Conservation (phyloP, 257 asterid species). For the Hygrophila difformis region DNA sequence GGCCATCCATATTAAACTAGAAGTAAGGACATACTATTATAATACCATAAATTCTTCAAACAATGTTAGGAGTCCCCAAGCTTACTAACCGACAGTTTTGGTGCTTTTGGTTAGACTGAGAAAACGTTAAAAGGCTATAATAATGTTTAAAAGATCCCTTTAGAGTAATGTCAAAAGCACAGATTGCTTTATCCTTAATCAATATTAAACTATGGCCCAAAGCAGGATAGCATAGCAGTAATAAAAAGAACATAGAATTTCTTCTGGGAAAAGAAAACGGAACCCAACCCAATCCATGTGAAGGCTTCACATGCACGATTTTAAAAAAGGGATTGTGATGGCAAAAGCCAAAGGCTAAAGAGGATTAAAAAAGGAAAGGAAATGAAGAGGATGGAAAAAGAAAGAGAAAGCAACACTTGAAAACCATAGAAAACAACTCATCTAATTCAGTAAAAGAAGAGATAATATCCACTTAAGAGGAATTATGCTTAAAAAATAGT, state of each 20-base stretch:
- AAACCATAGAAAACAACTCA: slow-evolving; percentile 30
- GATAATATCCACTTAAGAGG: not conserved
- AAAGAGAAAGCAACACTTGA: slow-evolving; percentile 26
- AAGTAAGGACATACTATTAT: not conserved
- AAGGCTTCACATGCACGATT: slow-evolving; percentile 36
- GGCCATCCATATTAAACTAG: not conserved
- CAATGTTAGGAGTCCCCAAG: not conserved
- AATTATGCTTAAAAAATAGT: slow-evolving; percentile 14
- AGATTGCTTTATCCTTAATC: slow-evolving; percentile 15
- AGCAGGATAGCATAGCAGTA: slow-evolving; percentile 7
- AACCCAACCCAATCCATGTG: slow-evolving; percentile 37
- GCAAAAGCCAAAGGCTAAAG: slow-evolving; percentile 9
- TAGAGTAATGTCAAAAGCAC: not conserved
- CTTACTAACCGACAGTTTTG: not conserved
- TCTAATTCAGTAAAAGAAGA: slow-evolving; percentile 16
- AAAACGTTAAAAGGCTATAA: not conserved
- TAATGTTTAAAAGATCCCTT: slow-evolving; percentile 3
- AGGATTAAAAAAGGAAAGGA: slow-evolving; percentile 15
- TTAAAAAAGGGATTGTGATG: slow-evolving; percentile 15
- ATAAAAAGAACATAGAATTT: slow-evolving; percentile 17
- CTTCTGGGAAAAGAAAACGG: slow-evolving; percentile 19
- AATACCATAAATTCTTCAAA: not conserved
- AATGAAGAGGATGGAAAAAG: slow-evolving; percentile 10
- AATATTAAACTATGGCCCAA: slow-evolving; percentile 19
- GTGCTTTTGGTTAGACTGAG: not conserved